phyloP scores from a whole-genome alignment of 768 basidiomycete genomes.

The Mycena venus region DNA sequence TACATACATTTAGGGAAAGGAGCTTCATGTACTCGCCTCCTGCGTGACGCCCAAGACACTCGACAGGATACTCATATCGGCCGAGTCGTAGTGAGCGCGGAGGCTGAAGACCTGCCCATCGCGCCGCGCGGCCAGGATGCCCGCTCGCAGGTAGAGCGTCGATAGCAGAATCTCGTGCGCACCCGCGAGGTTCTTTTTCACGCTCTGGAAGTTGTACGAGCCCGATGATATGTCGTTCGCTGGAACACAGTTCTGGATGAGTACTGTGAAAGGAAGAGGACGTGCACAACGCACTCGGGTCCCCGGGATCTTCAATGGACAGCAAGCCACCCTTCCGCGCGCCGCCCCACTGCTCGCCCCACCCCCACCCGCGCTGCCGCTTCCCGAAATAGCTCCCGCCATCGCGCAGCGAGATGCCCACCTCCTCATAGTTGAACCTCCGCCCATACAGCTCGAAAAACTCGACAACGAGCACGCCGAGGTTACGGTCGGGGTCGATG shows the following conservation, averaged over 20 bases:
- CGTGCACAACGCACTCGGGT: constrained; percentile 73
- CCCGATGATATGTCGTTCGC: constrained; percentile 95
- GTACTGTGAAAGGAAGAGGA: neutral
- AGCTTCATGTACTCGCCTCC: constrained; percentile 66
- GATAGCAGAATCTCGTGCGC: constrained; percentile 85
- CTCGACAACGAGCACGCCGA: constrained; percentile 96
- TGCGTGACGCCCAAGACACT: constrained; percentile 87
- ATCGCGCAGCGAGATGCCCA: constrained; percentile 89
- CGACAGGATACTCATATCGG: constrained; percentile 84
- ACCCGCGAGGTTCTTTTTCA: constrained; percentile 87
- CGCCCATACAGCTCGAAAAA: constrained; percentile 97
- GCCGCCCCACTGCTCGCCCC: constrained; percentile 69
- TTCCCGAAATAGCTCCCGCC: constrained; percentile 94
- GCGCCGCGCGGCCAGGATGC: constrained; percentile 69
- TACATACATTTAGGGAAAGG: neutral
- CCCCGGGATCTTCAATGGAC: constrained; percentile 95
- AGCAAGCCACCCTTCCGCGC: constrained; percentile 64
- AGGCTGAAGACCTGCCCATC: constrained; percentile 64
- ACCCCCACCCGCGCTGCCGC: constrained; percentile 90
- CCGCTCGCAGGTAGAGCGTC: constrained; percentile 74
- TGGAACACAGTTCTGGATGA: constrained; percentile 46
- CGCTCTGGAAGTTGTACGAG: constrained; percentile 86
- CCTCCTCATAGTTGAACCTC: constrained; percentile 91
- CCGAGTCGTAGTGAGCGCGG: constrained; percentile 56
- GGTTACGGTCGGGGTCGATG: constrained; percentile 88